Percentiles rank a stretch among this genome's conserved stretches.
Evolutionary conservation across 2,329 filamentous ascomycete species (phyloP).

Genomic region (Cladosporium sp.): DNA sequence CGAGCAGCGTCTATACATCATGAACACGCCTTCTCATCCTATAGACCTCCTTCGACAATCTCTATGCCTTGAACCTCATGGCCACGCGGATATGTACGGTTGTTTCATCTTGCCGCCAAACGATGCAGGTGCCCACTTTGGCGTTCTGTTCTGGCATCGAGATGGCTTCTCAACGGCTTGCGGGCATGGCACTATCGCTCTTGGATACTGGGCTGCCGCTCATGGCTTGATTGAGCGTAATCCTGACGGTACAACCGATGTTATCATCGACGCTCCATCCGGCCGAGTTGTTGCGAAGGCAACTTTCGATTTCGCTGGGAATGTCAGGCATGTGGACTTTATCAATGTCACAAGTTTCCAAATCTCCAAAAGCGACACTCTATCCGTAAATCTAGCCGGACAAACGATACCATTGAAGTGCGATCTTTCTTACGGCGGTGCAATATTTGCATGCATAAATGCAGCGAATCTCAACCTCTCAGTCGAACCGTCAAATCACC

Average conservation of each 20-base stretch:
- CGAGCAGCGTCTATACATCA: constrained; percentile 35
- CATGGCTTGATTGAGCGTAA: constrained; percentile 8
- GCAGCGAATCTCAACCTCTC: background rate
- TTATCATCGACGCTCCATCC: constrained; percentile 16
- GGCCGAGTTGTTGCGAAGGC: constrained; percentile 13
- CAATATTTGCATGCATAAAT: constrained; percentile 11
- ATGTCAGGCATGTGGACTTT: constrained; percentile 12
- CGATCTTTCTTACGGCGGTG: constrained; percentile 14
- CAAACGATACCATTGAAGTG: background rate
- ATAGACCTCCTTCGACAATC: constrained; percentile 33
- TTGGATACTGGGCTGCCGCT: constrained; percentile 40
- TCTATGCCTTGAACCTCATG: constrained; percentile 45
- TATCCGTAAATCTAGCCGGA: background rate
- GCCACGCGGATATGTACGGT: constrained; percentile 50
- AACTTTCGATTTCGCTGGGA: background rate
- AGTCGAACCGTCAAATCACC: constrained; percentile 9
- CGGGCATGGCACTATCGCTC: constrained; percentile 49
- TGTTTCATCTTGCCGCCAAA: constrained; percentile 41
- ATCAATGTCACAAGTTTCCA: constrained; percentile 15
- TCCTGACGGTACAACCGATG: background rate
- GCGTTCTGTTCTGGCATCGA: constrained; percentile 45
- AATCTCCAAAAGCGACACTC: background rate
- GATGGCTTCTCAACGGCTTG: constrained; percentile 49
- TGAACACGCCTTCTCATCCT: constrained; percentile 15
- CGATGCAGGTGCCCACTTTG: constrained; percentile 45